Percentiles rank a stretch among this genome's conserved stretches.
Evolutionary conservation across 140 eudicot genomes (phyloP).

Genomic region (Senecio squalidus): DNA sequence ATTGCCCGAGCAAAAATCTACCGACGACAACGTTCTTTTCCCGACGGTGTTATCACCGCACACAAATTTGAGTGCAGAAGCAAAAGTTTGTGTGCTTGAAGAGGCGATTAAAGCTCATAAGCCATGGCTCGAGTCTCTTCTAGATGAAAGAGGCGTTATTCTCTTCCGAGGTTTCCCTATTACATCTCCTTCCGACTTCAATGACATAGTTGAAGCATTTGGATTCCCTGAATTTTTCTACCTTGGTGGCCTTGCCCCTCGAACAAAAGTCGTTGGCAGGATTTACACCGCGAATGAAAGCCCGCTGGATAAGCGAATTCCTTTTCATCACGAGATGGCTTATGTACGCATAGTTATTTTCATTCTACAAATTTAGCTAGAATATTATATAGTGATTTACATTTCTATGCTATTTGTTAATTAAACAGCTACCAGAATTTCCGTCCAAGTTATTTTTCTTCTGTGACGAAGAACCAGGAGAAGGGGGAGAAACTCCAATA

Average conservation of each 20-base stretch:
- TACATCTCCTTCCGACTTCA: constrained; percentile 37
- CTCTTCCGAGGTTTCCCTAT: constrained; percentile 54
- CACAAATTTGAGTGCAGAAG: not conserved
- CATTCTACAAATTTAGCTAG: not conserved
- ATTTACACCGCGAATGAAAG: constrained; percentile 75
- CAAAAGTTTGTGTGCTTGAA: not conserved
- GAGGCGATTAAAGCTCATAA: constrained; percentile 16
- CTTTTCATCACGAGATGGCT: constrained; percentile 84
- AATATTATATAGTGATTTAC: too few species aligned
- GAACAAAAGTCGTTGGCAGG: constrained; percentile 68
- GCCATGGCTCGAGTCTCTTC: constrained; percentile 13
- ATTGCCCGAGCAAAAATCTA: constrained; percentile 45
- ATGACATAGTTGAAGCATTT: constrained; percentile 69
- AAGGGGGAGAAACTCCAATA: constrained; percentile 12
- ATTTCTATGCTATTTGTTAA: not conserved
- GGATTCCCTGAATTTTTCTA: constrained; percentile 60
- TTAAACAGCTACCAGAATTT: not conserved
- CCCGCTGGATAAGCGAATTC: constrained; percentile 70
- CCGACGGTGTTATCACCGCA: constrained; percentile 28
- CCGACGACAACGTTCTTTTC: constrained; percentile 35
- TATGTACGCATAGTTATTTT: constrained; percentile 28
- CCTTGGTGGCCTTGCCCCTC: constrained; percentile 69
- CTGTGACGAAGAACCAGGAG: constrained; percentile 9
- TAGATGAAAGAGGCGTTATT: constrained; percentile 41
- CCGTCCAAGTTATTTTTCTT: constrained; percentile 16